These are phyloP conservation scores for Blastomyces gilchristii DNA, from an alignment of 2,329 filamentous ascomycete species.

Conservation along the genomic window DNA sequence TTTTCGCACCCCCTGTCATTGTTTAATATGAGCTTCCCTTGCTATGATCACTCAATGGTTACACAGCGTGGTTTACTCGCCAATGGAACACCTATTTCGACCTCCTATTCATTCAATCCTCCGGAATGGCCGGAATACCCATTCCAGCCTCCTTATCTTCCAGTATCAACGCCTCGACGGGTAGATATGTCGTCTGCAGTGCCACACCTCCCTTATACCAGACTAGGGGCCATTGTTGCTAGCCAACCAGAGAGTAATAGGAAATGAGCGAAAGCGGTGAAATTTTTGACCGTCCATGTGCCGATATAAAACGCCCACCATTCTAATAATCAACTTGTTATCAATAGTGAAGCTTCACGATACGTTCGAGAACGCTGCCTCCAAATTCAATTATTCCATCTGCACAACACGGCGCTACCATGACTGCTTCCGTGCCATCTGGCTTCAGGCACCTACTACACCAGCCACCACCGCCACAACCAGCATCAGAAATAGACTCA, in stretches of 20 bases:
- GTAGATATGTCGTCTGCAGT: background rate
- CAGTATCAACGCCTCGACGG: background rate
- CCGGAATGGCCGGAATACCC: background rate
- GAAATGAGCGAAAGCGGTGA: background rate
- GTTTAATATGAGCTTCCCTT: background rate
- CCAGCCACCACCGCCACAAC: slow-evolving; percentile 21
- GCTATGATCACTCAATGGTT: background rate
- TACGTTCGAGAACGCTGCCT: background rate
- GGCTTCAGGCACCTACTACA: slow-evolving; percentile 32
- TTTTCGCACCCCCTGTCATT: background rate
- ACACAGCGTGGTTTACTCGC: background rate
- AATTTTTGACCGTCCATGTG: background rate
- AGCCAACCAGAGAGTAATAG: background rate
- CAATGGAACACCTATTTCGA: background rate
- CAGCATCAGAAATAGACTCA: slow-evolving; percentile 14
- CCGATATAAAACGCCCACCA: background rate
- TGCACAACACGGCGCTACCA: slow-evolving; percentile 11
- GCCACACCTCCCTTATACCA: background rate
- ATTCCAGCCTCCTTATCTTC: background rate
- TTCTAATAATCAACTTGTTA: slow-evolving; percentile 1
- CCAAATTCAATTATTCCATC: slow-evolving; percentile 8
- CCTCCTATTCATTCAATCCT: background rate
- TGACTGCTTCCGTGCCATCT: slow-evolving; percentile 23
- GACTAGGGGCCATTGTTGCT: background rate
- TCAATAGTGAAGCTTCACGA: background rate